Base-by-base conservation (phyloP, 192 early-diverging fungal genomes). In the Chytriomyces sp. region DNA sequence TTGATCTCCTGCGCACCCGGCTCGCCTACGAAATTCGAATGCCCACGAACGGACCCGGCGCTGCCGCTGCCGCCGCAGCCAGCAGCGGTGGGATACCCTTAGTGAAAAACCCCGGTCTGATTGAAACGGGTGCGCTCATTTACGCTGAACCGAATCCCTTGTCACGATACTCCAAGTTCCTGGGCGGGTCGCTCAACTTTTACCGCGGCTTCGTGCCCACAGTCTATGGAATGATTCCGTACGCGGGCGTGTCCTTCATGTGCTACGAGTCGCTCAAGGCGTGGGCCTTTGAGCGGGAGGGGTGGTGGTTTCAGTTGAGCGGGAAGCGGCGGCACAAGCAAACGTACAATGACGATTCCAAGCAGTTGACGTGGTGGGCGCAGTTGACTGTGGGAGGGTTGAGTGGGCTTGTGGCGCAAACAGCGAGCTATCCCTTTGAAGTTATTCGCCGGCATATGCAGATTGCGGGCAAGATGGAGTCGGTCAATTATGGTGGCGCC, bases 191-290 rank as follows among this genome's bases (percentile, higher is more conserved):
- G 5, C 62, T 82, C n/a, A 99, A 98, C 80, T 98, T 97, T 78
- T 99, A 96, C 78, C 85, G 95, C n/a, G 97, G 97, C 49, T 94
- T 96, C 68, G 69, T 91, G 25, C 90, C 94, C 25, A 89, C 95
- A 12, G 71, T 97, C n/a, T 84, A 85, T 70, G 97, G 97, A 8
- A 99, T 99, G 85, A 86, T 98, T 26, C 97, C 97, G 3, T 99
- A 99, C 72, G 97, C 94, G 22, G 97, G 97, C 37, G 93, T 93
- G 1, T 94, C 93, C 10, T 99, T 99, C 78, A 88, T 91, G 72
- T 90, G 87, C n/a, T 93, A 99, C 78, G 91, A 95, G 76, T 79
- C 81, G 7, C 38, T 93, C 30, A 91, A 54, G 71, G 87, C 14
- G 74, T 91, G 78, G 85, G 85, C 44, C 85, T 14, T 60, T 3